Percentiles rank a stretch among this genome's conserved stretches.
phyloP scores from a whole-genome alignment of 352 stramenopile species.

The Peronospora belbahrii region DNA sequence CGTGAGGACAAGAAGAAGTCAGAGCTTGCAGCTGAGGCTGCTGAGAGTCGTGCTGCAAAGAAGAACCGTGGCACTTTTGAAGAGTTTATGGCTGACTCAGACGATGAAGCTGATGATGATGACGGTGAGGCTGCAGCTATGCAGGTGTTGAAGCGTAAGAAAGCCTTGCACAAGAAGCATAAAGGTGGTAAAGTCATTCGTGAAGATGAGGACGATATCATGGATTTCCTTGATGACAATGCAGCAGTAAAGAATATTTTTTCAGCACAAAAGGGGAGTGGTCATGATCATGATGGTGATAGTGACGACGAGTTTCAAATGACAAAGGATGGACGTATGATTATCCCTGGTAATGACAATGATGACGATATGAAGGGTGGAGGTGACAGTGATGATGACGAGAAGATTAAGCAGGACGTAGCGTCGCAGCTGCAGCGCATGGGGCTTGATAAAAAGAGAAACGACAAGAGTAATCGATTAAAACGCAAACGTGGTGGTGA shows the following conservation, averaged over 20 bases:
- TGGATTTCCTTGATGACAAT: slow-evolving; percentile 90
- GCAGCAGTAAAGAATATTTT: slow-evolving; percentile 87
- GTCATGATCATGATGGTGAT: slow-evolving; percentile 27
- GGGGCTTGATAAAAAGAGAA: slow-evolving; percentile 54
- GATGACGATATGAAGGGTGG: slow-evolving; percentile 37
- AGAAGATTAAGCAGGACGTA: slow-evolving; percentile 81
- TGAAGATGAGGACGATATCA: slow-evolving; percentile 82
- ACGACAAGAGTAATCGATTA: slow-evolving; percentile 16
- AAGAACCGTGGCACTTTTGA: slow-evolving; percentile 61
- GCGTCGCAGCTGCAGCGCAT: slow-evolving; percentile 75
- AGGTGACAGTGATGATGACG: slow-evolving; percentile 58
- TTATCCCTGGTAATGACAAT: slow-evolving; percentile 63
- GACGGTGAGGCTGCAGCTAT: slow-evolving; percentile 73
- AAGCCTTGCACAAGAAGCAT: slow-evolving; percentile 65
- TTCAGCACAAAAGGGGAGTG: slow-evolving; percentile 22
- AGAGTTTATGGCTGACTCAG: slow-evolving; percentile 76
- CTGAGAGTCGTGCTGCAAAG: slow-evolving; percentile 33
- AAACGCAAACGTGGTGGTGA: slow-evolving; percentile 63
- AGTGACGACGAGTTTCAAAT: slow-evolving; percentile 86
- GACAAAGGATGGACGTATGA: slow-evolving; percentile 86
- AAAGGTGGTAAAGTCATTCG: slow-evolving; percentile 73
- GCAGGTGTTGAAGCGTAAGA: slow-evolving; percentile 75
- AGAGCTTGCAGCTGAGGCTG: slow-evolving; percentile 44
- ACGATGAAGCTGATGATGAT: slow-evolving; percentile 74
- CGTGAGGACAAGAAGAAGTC: slow-evolving; percentile 85